Conservation (phyloP, 2,329 filamentous ascomycete genomes). For the Grosmannia clavigera region DNA sequence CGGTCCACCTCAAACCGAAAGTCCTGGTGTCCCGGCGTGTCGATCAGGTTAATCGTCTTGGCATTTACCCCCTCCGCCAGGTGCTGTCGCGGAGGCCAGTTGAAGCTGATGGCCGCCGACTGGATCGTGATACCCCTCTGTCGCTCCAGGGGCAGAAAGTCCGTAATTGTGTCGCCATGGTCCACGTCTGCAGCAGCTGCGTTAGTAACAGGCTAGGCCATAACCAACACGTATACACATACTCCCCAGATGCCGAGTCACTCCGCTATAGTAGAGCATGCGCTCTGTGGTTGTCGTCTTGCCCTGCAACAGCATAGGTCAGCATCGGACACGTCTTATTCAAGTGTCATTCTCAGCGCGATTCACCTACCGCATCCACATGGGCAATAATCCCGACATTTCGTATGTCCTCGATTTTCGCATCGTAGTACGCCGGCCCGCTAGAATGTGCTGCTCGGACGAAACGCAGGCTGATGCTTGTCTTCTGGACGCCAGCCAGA, state of each 20-base stretch:
- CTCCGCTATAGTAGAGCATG: slow-evolving; percentile 94
- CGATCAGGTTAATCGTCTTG: slow-evolving; percentile 81
- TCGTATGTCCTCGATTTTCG: slow-evolving; percentile 51
- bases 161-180: slow-evolving; percentile 90
- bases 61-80: slow-evolving; percentile 26
- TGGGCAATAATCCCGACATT: slow-evolving; percentile 99
- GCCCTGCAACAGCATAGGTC: slow-evolving; percentile 34
- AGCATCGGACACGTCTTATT: neutral
- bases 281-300: slow-evolving; percentile 98
- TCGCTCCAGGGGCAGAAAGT: slow-evolving; percentile 88
- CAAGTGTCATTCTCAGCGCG: neutral
- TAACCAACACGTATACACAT: slow-evolving; percentile 13
- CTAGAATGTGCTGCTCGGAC: neutral
- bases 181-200: slow-evolving; percentile 57
- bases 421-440: slow-evolving; percentile 18
- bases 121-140: slow-evolving; percentile 94
- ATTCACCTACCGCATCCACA: slow-evolving; percentile 65
- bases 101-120: slow-evolving; percentile 89
- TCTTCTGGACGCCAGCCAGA: neutral
- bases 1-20: slow-evolving; percentile 95
- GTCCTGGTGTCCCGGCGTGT: slow-evolving; percentile 93
- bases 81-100: slow-evolving; percentile 55
- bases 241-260: slow-evolving; percentile 73
- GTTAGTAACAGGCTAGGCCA: neutral
- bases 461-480: neutral